Evolutionary conservation across 306 rosid species (phyloP).

Genomic region (Aeschynomene evenia): DNA sequence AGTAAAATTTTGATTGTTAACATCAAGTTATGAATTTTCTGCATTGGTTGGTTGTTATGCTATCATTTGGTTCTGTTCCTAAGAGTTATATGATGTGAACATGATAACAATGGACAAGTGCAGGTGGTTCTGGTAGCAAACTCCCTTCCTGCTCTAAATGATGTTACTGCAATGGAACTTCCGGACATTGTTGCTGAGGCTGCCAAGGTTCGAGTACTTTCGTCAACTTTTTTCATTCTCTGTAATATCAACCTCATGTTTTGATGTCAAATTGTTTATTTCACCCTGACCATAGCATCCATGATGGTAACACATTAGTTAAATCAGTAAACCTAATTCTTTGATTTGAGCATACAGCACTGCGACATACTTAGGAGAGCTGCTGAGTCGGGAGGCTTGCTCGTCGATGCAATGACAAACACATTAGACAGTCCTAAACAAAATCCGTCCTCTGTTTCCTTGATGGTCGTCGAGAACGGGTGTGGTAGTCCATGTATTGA

Average conservation of each 20-base stretch:
- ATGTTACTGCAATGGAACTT: constrained; percentile 84
- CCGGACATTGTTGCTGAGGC: constrained; percentile 88
- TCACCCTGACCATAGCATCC: not conserved
- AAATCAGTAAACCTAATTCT: constrained; percentile 29
- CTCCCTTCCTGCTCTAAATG: constrained; percentile 84
- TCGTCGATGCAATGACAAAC: constrained; percentile 76
- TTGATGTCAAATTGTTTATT: constrained; percentile 1
- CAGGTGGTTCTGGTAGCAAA: constrained; percentile 88
- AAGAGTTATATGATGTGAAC: not conserved
- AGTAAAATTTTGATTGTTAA: too few relatives aligned
- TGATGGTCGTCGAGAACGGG: constrained; percentile 80
- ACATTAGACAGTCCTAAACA: constrained; percentile 48
- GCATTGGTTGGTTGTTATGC: not conserved
- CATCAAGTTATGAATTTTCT: too few relatives aligned
- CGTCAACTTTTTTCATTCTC: not conserved
- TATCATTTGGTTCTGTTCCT: not conserved
- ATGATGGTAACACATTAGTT: not conserved
- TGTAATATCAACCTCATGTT: not conserved
- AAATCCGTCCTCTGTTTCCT: constrained; percentile 42
- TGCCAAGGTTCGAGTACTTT: constrained; percentile 63
- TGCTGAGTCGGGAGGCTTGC: constrained; percentile 80
- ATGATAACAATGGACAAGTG: constrained; percentile 27
- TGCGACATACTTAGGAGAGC: constrained; percentile 85
- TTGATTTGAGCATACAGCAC: constrained; percentile 54
- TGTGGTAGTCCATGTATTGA: constrained; percentile 88